Evolutionary conservation across 202 grass and related monocot species (phyloP), one percentile per base, ranked within the genome.

Genomic region (Schoenoplectus tabernaemontani): DNA sequence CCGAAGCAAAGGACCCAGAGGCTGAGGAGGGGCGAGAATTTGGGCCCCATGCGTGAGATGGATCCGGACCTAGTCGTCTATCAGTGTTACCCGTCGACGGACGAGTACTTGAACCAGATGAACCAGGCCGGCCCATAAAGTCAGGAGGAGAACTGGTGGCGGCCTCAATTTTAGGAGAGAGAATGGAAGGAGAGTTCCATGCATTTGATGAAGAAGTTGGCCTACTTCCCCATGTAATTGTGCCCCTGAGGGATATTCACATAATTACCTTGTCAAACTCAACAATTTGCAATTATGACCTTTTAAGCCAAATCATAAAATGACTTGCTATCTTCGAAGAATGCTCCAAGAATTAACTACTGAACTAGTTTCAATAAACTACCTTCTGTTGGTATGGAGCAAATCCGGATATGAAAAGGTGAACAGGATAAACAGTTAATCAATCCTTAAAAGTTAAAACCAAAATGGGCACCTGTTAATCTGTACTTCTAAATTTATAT

Each of bases 21-120:
- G 96, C 86, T 72, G 96, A 87, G 20, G 95, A 94, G 67, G 95
- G 95, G 9, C 89, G 89, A 80, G 91, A 99, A 83, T 89, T 95
- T 54, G 88, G 71, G 68, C 91, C 91, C 96, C 91, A 99, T 61
- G 83, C 86, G 83, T 78, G 88, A 60, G 87, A 81, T 57, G 83
- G 83, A 65, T 92, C 96, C 41, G 86, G 69, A 44, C 91, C 91
- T 74, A 74, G 24, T 16, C 16, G 41, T 86, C 41, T 89, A 69
- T 99, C 96, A 73, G 91, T 99, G 78, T 92, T 90, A 83, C 91
- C 90, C 65, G 96, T 99, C 8, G 96, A 99, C 64, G 96, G 96
- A 56, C 96, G 85, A 20, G 91, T 90, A 37, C 96, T 92, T 79
- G 91, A 87, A 4, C 96, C 89, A 26, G 89, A 91, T 60, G 96